Base-by-base conservation (phyloP, 2,329 filamentous ascomycete genomes). In the Didymella pinodella region DNA sequence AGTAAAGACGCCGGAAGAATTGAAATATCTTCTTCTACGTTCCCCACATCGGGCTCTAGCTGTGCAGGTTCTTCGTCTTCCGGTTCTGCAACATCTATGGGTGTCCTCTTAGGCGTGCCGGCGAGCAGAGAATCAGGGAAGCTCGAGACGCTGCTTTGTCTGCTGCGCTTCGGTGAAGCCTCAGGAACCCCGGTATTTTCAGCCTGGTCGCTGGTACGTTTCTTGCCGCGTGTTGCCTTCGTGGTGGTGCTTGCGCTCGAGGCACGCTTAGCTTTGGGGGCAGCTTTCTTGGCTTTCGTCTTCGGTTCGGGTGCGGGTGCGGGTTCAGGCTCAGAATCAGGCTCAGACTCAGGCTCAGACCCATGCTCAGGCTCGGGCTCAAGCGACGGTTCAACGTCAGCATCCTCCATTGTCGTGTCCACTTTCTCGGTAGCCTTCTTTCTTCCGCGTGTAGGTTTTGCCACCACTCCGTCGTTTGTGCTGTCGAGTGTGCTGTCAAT, bases 21-120 rank as follows among this genome's bases (percentile, higher is more conserved):
- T 3, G 67, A 67, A 38, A 67, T 67, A 18, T 67, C 63, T 31
- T 61, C 61, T 16, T 59, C 57, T 40, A 45, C 2, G 22, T 50
- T 51, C n/a, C 20, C 34, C 28, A 18, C 2, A 7, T 59, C 56
- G 7, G 38, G 44, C 29, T 59, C 50, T 22, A 16, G 40, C 16
- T 26, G 26, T 46, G 31, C 46, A 22, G 20, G 14, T 18, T 65
- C 65, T 14, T 29, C 28, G 2, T 54, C 32, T n/a, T 61, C 58
- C 16, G 63, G 57, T 12, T 66, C 62, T 10, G 25, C 40, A 7
- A 60, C 20, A 18, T 59, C 58, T 26, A 54, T 49, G n/a, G 66
- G 65, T 31, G 54, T 62, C 55, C 60, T 60, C 62, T 65, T 70
- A 62, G 67, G 67, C 41, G 67, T 70, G 28, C 67, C 67, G 14